Base-by-base conservation (phyloP, 2,329 filamentous ascomycete genomes). In the Fusarium verrucosum region DNA sequence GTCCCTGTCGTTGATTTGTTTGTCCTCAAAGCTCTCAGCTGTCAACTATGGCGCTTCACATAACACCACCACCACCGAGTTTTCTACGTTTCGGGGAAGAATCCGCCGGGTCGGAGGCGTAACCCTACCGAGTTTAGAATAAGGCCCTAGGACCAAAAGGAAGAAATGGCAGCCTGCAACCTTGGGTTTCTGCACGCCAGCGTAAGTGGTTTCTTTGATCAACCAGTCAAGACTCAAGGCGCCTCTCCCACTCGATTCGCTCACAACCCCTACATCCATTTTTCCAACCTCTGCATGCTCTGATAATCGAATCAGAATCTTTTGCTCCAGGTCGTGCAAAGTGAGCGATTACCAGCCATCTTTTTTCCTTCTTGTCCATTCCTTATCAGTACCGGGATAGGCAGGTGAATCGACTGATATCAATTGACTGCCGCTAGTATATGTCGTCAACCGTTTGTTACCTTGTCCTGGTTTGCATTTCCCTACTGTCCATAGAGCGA, bases 161-260 rank as follows among this genome's bases (percentile, higher is more conserved):
- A 53, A 54, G 26, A 33, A 42, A 69, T 50, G 66, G 56, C 58
- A 60, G 44, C 57, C 53, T 68, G 55, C 58, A 58, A 46, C 65
- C 51, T 68, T 53, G 63, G 33, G 38, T 45, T 57, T 61, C 56
- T 70, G 66, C 68, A 64, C 43, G 54, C 30, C 55, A 50, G 33
- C 61, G 57, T 41, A 62, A 58, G 51, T 62, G 44, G 56, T 54
- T 51, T 53, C 50, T 50, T 49, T 50, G 47, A 20, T 35, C 42
- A 60, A 45, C 69, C 69, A 71, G 52, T 71, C 65, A 71, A 47
- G 52, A 64, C 51, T 60, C 56, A 64, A 59, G 37, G 58, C 38
- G 23, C 61, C 58, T 52, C 56, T 64, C 61, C 64, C 50, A 58
- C 55, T 57, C 57, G 37, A 41, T 49, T 59, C 44, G 20, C 42